Base-by-base conservation (phyloP, 148 eudicot species). In the Linanthus parryae region DNA sequence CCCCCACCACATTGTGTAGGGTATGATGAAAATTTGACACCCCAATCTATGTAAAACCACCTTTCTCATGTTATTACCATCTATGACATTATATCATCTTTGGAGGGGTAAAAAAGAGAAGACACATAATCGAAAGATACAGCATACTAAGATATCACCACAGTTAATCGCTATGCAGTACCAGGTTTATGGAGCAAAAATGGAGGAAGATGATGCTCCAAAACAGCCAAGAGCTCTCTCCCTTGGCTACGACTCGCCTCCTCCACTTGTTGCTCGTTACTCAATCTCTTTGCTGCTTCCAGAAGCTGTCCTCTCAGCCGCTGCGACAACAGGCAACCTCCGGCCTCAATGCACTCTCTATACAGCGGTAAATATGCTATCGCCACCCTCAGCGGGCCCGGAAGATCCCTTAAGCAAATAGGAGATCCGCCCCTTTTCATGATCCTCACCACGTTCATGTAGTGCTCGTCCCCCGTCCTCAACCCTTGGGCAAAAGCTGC, bases 291-390 rank as follows among this genome's bases (percentile, higher is more conserved):
- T 2, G 78, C 88, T 3, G 96, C 98, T 56, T 87, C 90, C 39
- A 92, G 76, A 10, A 87, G 87, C 64, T 87, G 76, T 16, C 98
- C 98, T 61, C 96, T 73, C 19, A 84, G 70, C 45, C 73, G 56
- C 43, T 92, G 98, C 0, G 98, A 75, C 45, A 92, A 56, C 82
- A 92, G 70, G 55, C 78, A 66, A 5, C 98, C 96, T 5, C 96
- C 82, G 3, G 74, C 79, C 78, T 58, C 55, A 12, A 79, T 72
- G 54, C 94, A 68, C 58, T 84, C 88, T 49, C 95, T 84, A 63
- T 92, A 88, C 83, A 92, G 59, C 0, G 96, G 96, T 78, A 92
- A 43, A 73, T 92, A 92, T 0, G 88, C 94, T 47, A 92, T 76
- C 0, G 99, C 91, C 64, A 84, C 91, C 75, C 78, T 77, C 74